Evolutionary conservation across 805 yeast species (phyloP).

Genomic region (Naumovozyma castellii): DNA sequence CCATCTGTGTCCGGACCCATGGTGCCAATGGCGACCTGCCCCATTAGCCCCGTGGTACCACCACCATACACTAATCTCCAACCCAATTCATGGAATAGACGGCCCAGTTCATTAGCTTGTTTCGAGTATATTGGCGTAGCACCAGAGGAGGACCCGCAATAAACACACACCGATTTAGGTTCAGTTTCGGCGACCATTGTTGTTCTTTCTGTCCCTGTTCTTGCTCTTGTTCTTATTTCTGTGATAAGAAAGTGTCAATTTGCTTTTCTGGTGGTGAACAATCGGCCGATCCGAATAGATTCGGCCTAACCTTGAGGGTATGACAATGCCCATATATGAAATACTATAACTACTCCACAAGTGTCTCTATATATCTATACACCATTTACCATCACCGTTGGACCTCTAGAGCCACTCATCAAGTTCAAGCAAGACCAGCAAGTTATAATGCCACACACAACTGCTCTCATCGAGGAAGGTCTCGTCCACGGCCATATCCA

Average conservation of each 20-base stretch:
- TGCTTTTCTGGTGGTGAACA: neutral
- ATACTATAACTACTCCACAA: too few species aligned
- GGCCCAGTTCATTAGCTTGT: slow-evolving; percentile 53
- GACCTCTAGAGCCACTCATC: too few species aligned
- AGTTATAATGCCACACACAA: neutral
- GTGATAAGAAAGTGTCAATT: neutral
- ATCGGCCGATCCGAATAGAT: too few species aligned
- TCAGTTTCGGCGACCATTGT: neutral
- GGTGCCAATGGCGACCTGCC: slow-evolving; percentile 58
- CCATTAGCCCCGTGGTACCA: slow-evolving; percentile 81
- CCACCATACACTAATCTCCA: slow-evolving; percentile 87
- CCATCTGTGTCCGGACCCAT: slow-evolving; percentile 39
- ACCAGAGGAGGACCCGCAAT: slow-evolving; percentile 80
- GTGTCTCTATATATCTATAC: too few species aligned
- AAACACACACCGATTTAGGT: slow-evolving; percentile 54
- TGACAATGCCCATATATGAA: neutral
- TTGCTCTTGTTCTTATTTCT: too few species aligned
- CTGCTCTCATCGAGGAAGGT: slow-evolving; percentile 31
- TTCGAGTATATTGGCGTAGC: slow-evolving; percentile 39
- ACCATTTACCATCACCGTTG: too few species aligned
- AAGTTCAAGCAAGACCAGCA: too few species aligned
- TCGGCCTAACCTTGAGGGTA: slow-evolving; percentile 1
- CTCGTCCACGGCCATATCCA: slow-evolving; percentile 63
- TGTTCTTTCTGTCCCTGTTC: neutral
- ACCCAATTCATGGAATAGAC: slow-evolving; percentile 41